These are phyloP conservation scores for Musa beccarii DNA, from an alignment of 176 grass and related monocot species.

Conservation along the genomic window DNA sequence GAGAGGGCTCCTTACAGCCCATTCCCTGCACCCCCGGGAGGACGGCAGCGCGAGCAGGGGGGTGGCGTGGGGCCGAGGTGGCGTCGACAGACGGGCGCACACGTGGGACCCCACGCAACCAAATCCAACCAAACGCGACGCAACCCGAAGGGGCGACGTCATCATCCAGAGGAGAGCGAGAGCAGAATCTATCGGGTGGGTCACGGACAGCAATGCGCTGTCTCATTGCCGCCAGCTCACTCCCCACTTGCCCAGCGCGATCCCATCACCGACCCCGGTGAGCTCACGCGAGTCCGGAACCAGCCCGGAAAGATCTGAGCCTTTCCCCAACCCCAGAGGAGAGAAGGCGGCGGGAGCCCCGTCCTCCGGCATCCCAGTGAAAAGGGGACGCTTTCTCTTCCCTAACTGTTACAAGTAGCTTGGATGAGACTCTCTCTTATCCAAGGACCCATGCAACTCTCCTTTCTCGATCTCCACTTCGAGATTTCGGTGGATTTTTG, in stretches of 20 bases:
- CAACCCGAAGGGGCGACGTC: too few species aligned
- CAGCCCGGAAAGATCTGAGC: not conserved
- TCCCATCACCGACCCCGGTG: not conserved
- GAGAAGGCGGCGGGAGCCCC: too few species aligned
- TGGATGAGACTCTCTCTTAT: not conserved
- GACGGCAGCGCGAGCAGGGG: too few species aligned
- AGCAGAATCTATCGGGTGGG: not conserved
- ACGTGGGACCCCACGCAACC: not conserved
- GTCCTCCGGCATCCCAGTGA: not conserved
- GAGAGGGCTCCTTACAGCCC: too few species aligned
- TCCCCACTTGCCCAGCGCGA: not conserved
- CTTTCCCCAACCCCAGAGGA: not conserved
- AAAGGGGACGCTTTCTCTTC: not conserved
- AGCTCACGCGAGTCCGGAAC: not conserved
- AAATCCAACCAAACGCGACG: too few species aligned
- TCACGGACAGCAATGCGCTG: constrained; percentile 7
- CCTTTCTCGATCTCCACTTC: not conserved
- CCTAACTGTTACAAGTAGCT: not conserved
- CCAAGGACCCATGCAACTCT: not conserved
- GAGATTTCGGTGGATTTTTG: not conserved
- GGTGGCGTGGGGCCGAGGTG: not conserved
- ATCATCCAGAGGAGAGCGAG: not conserved
- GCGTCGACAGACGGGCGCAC: not conserved
- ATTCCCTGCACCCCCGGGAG: too few species aligned
- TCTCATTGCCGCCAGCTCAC: constrained; percentile 18